Evolutionary conservation across 495 filamentous ascomycete genomes (phyloP).

Genomic region (Xylaria scruposa): DNA sequence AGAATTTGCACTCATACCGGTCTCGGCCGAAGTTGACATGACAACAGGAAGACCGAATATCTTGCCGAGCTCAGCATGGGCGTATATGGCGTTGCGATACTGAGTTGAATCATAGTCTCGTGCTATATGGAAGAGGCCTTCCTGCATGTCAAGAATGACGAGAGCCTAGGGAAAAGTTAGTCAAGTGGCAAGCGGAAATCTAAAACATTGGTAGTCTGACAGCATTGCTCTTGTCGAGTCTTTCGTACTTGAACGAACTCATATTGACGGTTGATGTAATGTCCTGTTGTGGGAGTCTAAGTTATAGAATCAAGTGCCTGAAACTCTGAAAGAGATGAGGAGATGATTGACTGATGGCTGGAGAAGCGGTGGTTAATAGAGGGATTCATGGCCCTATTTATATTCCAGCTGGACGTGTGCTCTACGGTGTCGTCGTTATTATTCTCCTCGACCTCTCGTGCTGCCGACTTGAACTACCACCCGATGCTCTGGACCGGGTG

Average conservation of each 20-base stretch:
- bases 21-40: constrained; percentile 71
- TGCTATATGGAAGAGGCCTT: constrained; percentile 69
- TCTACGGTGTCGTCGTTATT: neutral
- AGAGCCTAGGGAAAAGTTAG: constrained; percentile 53
- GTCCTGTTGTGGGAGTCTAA: neutral
- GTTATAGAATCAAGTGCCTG: neutral
- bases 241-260: constrained; percentile 41
- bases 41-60: constrained; percentile 73
- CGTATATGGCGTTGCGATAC: constrained; percentile 72
- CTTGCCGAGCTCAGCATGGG: constrained; percentile 70
- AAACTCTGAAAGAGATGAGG: neutral
- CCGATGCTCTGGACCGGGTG: neutral
- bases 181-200: constrained; percentile 19
- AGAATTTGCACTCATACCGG: constrained; percentile 31
- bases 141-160: constrained; percentile 74
- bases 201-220: constrained; percentile 40
- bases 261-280: constrained; percentile 22
- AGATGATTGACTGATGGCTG: neutral
- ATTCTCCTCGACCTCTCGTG: neutral
- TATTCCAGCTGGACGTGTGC: neutral
- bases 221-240: constrained; percentile 64
- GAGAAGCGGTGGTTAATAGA: neutral
- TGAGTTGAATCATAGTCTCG: constrained; percentile 68
- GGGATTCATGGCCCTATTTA: neutral
- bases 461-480: neutral